Percentiles rank a stretch among this genome's conserved stretches.
These are phyloP conservation scores for Bruguiera hainesii DNA, from an alignment of 441 rosid species.

Conservation along the genomic window DNA sequence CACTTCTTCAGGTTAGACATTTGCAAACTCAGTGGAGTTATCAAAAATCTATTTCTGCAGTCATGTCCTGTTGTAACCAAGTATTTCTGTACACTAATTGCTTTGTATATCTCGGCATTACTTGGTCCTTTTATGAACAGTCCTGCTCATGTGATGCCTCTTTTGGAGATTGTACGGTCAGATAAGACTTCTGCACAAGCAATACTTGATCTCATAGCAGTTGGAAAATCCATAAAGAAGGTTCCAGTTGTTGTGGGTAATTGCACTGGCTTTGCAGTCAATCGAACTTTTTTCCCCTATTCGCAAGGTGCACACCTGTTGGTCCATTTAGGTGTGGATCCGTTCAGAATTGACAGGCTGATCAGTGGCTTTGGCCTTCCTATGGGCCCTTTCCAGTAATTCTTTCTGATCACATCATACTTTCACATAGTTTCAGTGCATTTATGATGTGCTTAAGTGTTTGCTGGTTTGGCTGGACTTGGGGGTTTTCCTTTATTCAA, in stretches of 20 bases:
- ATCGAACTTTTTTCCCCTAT: slow-evolving; percentile 89
- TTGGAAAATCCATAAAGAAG: slow-evolving; percentile 84
- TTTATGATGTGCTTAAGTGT: slow-evolving; percentile 1
- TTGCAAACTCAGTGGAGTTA: neutral
- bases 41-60: neutral
- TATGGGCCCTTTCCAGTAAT: slow-evolving; percentile 95
- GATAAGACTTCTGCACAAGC: slow-evolving; percentile 87
- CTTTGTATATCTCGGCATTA: slow-evolving; percentile 13
- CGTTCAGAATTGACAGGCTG: slow-evolving; percentile 78
- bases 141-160: slow-evolving; percentile 98
- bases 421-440: slow-evolving; percentile 13
- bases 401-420: slow-evolving; percentile 22
- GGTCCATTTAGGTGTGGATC: slow-evolving; percentile 77
- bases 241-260: slow-evolving; percentile 96
- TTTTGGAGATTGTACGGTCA: slow-evolving; percentile 88
- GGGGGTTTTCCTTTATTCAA: neutral
- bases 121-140: slow-evolving; percentile 39
- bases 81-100: neutral
- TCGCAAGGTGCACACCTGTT: slow-evolving; percentile 67
- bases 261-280: slow-evolving; percentile 95
- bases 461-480: neutral
- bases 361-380: slow-evolving; percentile 86
- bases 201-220: slow-evolving; percentile 83
- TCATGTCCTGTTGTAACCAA: neutral
- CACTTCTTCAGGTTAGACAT: slow-evolving; percentile 84